Evolutionary conservation across 305 asterid species (phyloP).

Genomic region (Fraxinus xanthoxyloides): DNA sequence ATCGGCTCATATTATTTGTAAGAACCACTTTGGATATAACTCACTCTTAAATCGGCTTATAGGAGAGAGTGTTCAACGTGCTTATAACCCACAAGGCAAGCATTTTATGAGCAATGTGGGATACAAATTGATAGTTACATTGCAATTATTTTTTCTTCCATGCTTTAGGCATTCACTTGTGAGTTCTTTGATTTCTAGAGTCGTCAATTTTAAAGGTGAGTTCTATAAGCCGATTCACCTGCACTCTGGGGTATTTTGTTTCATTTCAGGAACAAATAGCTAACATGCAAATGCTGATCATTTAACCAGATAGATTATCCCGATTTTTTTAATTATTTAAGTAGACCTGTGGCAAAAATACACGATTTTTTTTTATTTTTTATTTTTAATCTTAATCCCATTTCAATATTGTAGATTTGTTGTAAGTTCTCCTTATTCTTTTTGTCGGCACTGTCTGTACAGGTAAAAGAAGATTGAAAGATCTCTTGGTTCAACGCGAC

Average conservation of each 20-base stretch:
- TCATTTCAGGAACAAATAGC: not conserved
- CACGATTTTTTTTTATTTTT: not conserved
- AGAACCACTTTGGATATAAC: no score
- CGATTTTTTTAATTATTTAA: not conserved
- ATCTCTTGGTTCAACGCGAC: constrained; percentile 66
- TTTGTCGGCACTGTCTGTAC: constrained; percentile 12
- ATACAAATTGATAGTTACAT: not conserved
- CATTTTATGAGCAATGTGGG: not conserved
- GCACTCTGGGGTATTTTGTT: not conserved
- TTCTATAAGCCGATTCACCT: not conserved
- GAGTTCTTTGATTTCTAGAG: not conserved
- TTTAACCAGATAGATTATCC: not conserved
- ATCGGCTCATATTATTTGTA: no score
- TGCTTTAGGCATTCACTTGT: not conserved
- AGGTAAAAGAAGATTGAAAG: constrained; percentile 81
- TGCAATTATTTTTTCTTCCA: not conserved
- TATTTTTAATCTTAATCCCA: not conserved
- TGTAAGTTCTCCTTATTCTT: not conserved
- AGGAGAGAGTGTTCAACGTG: not conserved
- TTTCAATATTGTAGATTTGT: constrained; percentile 12
- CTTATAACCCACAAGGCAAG: not conserved
- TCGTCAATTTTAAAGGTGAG: not conserved
- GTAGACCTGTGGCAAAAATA: not conserved
- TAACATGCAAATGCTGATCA: not conserved
- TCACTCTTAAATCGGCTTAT: not conserved